A percentile compares a stretch with the other conserved stretches of the same genome.
Evolutionary conservation across 164 flowering plant species (phyloP).

Genomic region (Akebia trifoliata): DNA sequence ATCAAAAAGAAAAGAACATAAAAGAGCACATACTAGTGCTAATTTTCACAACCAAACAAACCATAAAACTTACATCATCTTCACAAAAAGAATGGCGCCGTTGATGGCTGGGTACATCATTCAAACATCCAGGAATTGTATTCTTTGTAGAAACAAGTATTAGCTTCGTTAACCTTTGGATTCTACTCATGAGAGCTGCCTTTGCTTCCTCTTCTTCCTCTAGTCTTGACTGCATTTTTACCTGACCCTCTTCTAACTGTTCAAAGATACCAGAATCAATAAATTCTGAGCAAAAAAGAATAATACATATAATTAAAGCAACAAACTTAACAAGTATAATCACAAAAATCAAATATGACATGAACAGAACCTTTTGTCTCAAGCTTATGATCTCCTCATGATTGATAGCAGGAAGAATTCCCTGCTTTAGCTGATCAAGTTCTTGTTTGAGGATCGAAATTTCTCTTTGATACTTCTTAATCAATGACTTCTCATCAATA

Average conservation of each 20-base stretch:
- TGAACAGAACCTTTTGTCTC: constrained; percentile 74
- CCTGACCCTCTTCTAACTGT: constrained; percentile 97
- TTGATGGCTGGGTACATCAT: constrained; percentile 62
- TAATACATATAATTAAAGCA: not conserved
- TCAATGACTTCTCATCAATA: constrained; percentile 95
- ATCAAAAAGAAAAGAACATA: not conserved
- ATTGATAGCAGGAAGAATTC: constrained; percentile 73
- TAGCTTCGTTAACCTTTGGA: constrained; percentile 91
- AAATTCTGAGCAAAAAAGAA: not conserved
- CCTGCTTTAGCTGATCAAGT: constrained; percentile 85
- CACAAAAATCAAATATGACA: not conserved
- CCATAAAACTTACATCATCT: constrained; percentile 60
- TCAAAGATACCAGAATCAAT: constrained; percentile 10
- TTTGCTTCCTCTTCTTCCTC: constrained; percentile 99
- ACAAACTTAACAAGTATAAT: not conserved
- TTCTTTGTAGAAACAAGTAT: constrained; percentile 95
- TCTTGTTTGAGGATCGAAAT: constrained; percentile 77
- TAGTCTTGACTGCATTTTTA: constrained; percentile 93
- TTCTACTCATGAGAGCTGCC: constrained; percentile 98
- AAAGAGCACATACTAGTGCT: not conserved
- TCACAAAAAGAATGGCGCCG: constrained; percentile 55
- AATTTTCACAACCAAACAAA: not conserved
- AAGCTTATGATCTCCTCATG: constrained; percentile 84
- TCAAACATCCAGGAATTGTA: constrained; percentile 61
- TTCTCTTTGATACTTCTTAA: constrained; percentile 95